A percentile compares a stretch with the other conserved stretches of the same genome.
Conservation (phyloP, 345 rosid species). For the Hibiscus tridactylites region DNA sequence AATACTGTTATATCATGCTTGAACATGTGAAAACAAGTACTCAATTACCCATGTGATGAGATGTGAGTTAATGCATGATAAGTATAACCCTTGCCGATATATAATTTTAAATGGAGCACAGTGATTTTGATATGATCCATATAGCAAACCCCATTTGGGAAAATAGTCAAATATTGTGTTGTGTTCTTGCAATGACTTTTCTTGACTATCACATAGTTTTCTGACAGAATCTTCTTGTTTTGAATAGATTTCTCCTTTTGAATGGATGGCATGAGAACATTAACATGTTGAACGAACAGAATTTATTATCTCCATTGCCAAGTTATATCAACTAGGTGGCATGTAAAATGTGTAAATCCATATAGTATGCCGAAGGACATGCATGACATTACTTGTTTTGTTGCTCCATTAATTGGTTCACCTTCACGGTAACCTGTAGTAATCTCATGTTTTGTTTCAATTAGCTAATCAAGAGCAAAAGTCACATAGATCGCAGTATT, state of each 20-base stretch:
- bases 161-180: background rate
- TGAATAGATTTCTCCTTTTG: background rate
- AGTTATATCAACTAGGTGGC: background rate
- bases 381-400: background rate
- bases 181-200: background rate
- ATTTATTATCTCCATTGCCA: background rate
- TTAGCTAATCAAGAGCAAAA: conserved; percentile 47
- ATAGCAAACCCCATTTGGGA: background rate
- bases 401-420: background rate
- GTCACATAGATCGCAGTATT: conserved; percentile 23
- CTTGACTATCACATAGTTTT: background rate
- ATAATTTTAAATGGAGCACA: background rate
- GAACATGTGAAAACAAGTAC: background rate
- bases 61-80: background rate
- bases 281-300: background rate
- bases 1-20: background rate
- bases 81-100: background rate
- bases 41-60: background rate
- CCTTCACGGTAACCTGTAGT: conserved; percentile 15
- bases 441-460: conserved; percentile 21
- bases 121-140: background rate
- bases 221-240: background rate
- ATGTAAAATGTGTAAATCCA: background rate
- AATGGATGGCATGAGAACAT: background rate
- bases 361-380: background rate